phyloP scores from a whole-genome alignment of 164 flowering plant genomes.

The Piper betle region DNA sequence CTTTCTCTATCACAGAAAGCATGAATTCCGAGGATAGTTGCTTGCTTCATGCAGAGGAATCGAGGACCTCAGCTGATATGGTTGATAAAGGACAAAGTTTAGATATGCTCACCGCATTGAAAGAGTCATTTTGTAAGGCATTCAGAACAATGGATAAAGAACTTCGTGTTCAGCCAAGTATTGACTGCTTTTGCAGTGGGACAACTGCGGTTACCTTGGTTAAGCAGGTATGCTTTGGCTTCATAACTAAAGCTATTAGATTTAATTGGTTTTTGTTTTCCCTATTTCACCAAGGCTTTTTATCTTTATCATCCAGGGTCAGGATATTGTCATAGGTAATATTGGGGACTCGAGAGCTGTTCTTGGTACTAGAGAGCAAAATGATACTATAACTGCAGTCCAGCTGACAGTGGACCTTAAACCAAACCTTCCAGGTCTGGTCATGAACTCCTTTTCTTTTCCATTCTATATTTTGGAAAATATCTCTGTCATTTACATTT shows the following conservation, averaged over 20 bases:
- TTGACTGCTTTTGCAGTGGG: slow-evolving; percentile 95
- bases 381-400: slow-evolving; percentile 55
- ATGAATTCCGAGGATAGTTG: slow-evolving; percentile 48
- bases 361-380: slow-evolving; percentile 65
- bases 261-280: neutral
- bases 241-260: neutral
- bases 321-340: slow-evolving; percentile 78
- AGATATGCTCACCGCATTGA: slow-evolving; percentile 50
- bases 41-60: slow-evolving; percentile 41
- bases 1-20: slow-evolving; percentile 39
- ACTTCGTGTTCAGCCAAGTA: slow-evolving; percentile 42
- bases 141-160: slow-evolving; percentile 89
- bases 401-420: slow-evolving; percentile 98
- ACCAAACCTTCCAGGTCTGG: slow-evolving; percentile 88
- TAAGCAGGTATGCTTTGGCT: slow-evolving; percentile 53
- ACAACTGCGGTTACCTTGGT: slow-evolving; percentile 92
- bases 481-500: neutral
- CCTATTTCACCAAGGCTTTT: slow-evolving; percentile 2
- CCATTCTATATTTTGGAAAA: neutral
- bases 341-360: slow-evolving; percentile 97
- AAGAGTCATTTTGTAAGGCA: slow-evolving; percentile 83
- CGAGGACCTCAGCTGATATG: slow-evolving; percentile 32
- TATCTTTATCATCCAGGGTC: slow-evolving; percentile 42
- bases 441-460: slow-evolving; percentile 3
- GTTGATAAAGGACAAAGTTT: slow-evolving; percentile 49